Base-by-base conservation (phyloP, 2,329 filamentous ascomycete genomes). In the Alternaria ethzedia region DNA sequence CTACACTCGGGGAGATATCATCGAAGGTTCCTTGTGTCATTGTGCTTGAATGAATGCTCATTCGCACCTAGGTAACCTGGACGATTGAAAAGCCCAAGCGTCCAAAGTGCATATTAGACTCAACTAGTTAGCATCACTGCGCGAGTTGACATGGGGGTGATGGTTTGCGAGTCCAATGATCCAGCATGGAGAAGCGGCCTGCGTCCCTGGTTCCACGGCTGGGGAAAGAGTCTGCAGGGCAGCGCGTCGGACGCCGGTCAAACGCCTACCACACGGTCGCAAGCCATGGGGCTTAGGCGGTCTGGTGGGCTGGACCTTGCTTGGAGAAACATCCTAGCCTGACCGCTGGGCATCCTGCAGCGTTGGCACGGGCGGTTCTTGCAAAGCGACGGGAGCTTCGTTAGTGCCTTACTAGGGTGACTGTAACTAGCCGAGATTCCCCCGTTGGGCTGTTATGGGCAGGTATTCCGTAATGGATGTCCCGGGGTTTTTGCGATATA, bases 31-130 rank as follows among this genome's bases (percentile, higher is more conserved):
- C 70, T 71, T 75, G 74, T 73, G 72, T 75, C 75, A 76, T 76
- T 68, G 71, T 72, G 65, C 70, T 72, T 58, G 66, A 72, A 60
- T 64, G 66, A 70, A 70, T 66, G 71, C 64, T 68, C 68, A 74
- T 69, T 66, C 65, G 54, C 68, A 72, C 65, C 67, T 69, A 67
- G 72, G 74, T 71, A 75, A 76, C 72, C 69, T 73, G 61, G 73
- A 74, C 70, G 63, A 77, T 54, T 68, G 71, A 70, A 70, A 65
- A 58, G 69, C 70, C 75, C 73, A 77, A 78, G 74, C 69, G 74
- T 72, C 70, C 60, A 74, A 75, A 67, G 71, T 73, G 75, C 76
- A 75, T 61, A 67, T 75, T 77, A 70, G 72, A 68, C 57, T 68
- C 57, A 54, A 65, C 75, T 78, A 76, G 75, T 66, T 74, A 68